A percentile compares a stretch with the other conserved stretches of the same genome.
Evolutionary conservation across 2,329 filamentous ascomycete species (phyloP).

Genomic region (Trichothecium roseum): DNA sequence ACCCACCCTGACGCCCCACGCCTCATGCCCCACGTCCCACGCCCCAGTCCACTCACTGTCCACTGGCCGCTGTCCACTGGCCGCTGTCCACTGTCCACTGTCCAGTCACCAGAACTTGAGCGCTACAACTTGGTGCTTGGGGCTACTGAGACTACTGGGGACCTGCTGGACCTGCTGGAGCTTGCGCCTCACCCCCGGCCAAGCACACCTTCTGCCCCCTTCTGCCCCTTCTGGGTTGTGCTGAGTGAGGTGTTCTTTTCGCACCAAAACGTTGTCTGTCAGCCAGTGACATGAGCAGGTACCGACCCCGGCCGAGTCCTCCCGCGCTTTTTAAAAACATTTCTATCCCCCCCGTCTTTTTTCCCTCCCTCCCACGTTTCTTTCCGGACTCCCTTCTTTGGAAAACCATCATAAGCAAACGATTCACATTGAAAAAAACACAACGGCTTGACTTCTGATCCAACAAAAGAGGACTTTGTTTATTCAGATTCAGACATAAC

Average conservation of each 20-base stretch:
- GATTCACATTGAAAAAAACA: neutral
- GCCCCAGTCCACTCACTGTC: too few species aligned
- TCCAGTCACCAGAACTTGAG: too few species aligned
- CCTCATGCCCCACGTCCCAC: too few species aligned
- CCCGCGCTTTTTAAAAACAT: constrained; percentile 7
- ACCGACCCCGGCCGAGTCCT: constrained; percentile 7
- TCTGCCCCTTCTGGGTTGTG: too few species aligned
- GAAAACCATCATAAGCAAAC: neutral
- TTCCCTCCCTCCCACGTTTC: neutral
- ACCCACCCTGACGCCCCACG: constrained; percentile 1
- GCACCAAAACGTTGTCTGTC: neutral
- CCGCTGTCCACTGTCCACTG: too few species aligned
- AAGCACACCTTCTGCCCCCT: too few species aligned
- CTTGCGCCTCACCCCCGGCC: too few species aligned
- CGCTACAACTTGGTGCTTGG: too few species aligned
- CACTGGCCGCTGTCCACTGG: too few species aligned
- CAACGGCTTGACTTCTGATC: neutral
- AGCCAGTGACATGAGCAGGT: constrained; percentile 2
- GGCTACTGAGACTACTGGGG: too few species aligned
- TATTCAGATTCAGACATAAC: neutral
- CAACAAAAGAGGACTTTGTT: neutral
- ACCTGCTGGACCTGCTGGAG: too few species aligned
- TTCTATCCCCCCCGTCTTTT: constrained; percentile 3
- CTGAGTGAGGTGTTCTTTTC: neutral
- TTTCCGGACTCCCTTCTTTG: neutral